A percentile compares a stretch with the other conserved stretches of the same genome.
Conservation (phyloP, 139 green algal species). For the Edaphochlamys debaryana region DNA sequence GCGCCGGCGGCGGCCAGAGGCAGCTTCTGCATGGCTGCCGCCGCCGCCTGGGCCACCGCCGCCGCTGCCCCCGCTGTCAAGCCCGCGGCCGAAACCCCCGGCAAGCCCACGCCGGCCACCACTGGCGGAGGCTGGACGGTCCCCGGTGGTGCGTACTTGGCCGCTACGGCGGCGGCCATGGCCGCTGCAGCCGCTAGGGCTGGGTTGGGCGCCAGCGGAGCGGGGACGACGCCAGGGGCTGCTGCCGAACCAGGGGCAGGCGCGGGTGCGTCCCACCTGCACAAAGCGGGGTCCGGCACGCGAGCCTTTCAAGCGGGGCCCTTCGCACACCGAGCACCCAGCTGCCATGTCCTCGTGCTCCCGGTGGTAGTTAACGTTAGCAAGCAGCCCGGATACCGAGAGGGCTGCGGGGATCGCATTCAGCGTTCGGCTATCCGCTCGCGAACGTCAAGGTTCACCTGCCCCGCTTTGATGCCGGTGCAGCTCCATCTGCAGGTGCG, state of each 20-base stretch:
- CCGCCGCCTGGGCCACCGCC: slow-evolving; percentile 9
- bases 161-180: slow-evolving; percentile 3
- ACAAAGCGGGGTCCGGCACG: too few relatives aligned
- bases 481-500: background rate
- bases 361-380: too few relatives aligned
- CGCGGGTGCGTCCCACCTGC: slow-evolving; percentile 21
- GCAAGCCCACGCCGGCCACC: background rate
- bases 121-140: background rate
- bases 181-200: slow-evolving; percentile 14
- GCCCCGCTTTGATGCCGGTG: background rate
- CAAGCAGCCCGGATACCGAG: too few relatives aligned
- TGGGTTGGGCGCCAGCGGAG: background rate
- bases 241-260: too few relatives aligned
- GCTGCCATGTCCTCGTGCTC: too few relatives aligned
- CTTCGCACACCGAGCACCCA: too few relatives aligned
- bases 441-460: too few relatives aligned
- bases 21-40: slow-evolving; percentile 16
- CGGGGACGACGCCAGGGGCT: background rate
- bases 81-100: background rate
- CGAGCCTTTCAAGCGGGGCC: too few relatives aligned
- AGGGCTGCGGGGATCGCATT: too few relatives aligned
- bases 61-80: background rate
- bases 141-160: slow-evolving; percentile 3
- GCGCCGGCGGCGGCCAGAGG: background rate
- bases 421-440: too few relatives aligned